These are phyloP conservation scores for Lactifluus pinguis DNA, from an alignment of 768 basidiomycete genomes.

Conservation along the genomic window DNA sequence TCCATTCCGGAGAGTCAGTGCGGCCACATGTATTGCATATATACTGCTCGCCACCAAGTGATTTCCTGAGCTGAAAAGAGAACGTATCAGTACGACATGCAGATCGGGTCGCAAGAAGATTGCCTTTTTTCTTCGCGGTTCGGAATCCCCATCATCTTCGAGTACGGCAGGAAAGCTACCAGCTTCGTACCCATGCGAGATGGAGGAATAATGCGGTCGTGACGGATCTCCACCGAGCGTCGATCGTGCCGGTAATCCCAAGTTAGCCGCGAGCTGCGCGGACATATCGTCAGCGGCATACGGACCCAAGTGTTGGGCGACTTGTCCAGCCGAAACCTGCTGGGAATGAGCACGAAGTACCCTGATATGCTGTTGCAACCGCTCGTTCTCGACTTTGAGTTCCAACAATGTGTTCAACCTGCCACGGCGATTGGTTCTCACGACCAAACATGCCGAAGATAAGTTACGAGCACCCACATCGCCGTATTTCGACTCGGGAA, in stretches of 20 bases:
- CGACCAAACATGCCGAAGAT: background rate
- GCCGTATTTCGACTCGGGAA: constrained; percentile 67
- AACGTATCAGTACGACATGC: background rate
- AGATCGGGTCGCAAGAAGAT: constrained; percentile 5
- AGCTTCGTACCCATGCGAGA: constrained; percentile 10
- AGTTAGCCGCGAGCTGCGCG: constrained; percentile 4
- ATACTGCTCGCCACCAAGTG: constrained; percentile 51
- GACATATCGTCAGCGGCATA: constrained; percentile 12
- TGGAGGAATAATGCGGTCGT: constrained; percentile 6
- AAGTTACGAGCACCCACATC: constrained; percentile 37
- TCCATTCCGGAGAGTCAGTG: constrained; percentile 96
- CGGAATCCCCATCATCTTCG: constrained; percentile 44
- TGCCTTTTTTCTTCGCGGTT: constrained; percentile 58
- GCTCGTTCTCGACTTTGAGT: constrained; percentile 82
- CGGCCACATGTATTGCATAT: constrained; percentile 90
- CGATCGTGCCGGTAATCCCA: constrained; percentile 5
- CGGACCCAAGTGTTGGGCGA: constrained; percentile 14
- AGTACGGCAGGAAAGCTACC: constrained; percentile 13
- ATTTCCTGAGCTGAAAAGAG: constrained; percentile 28
- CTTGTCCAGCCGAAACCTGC: constrained; percentile 13
- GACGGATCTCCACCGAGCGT: constrained; percentile 5
- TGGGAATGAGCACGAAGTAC: constrained; percentile 30
- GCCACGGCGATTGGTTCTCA: background rate
- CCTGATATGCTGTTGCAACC: constrained; percentile 52
- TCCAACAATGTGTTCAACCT: constrained; percentile 73